Evolutionary conservation across 768 basidiomycete genomes (phyloP).

Genomic region (Strobilomyces echinocephalus): DNA sequence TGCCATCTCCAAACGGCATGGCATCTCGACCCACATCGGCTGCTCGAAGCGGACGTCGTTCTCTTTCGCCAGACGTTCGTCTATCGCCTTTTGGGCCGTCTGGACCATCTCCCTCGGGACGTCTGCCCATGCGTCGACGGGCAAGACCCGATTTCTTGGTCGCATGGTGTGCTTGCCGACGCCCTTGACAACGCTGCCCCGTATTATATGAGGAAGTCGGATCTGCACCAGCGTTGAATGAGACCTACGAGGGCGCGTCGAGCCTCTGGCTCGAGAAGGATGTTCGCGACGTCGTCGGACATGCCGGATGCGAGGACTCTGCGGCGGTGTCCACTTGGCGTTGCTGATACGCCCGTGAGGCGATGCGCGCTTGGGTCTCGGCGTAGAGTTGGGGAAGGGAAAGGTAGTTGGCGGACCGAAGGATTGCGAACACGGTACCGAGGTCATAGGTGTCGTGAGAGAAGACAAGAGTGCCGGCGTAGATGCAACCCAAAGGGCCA

Average conservation of each 20-base stretch:
- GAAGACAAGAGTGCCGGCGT: no score
- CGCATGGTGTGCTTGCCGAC: constrained; percentile 67
- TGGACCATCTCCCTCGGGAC: constrained; percentile 56
- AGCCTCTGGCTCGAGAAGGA: constrained; percentile 63
- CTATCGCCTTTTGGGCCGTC: constrained; percentile 54
- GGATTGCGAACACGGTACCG: constrained; percentile 84
- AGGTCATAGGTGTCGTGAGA: constrained; percentile 96
- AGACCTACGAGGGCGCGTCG: constrained; percentile 73
- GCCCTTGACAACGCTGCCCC: no score
- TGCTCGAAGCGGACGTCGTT: no score
- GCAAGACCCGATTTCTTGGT: constrained; percentile 47
- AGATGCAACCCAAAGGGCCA: constrained; percentile 76
- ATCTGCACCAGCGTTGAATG: constrained; percentile 83
- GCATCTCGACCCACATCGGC: constrained; percentile 65
- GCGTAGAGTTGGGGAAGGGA: constrained; percentile 64
- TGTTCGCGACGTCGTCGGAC: constrained; percentile 71
- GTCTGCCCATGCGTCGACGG: no score
- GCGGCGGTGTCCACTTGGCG: constrained; percentile 72
- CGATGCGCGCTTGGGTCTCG: constrained; percentile 79
- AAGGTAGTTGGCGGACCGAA: constrained; percentile 80
- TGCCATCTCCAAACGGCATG: constrained; percentile 35
- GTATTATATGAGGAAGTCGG: no score
- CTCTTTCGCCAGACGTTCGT: constrained; percentile 37
- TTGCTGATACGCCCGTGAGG: constrained; percentile 73
- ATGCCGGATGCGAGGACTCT: constrained; percentile 81